Percentiles rank a stretch among this genome's conserved stretches.
Conservation (phyloP, 345 rosid genomes). For the Angophora floribunda region DNA sequence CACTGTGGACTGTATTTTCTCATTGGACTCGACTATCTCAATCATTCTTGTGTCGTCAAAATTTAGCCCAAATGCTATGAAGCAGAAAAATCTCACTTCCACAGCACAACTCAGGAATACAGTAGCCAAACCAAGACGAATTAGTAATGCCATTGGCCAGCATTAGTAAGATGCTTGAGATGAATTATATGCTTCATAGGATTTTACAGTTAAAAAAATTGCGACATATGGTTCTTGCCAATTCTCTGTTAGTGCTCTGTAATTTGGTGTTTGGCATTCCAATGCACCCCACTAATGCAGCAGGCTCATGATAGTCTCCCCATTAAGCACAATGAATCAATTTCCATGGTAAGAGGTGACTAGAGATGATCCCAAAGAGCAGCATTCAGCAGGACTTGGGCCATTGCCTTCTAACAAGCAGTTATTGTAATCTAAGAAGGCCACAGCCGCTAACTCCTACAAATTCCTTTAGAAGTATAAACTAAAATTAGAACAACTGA, state of each 20-base stretch:
- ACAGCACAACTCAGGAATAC: background rate
- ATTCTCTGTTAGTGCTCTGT: background rate
- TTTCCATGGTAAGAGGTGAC: background rate
- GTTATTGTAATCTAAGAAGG: background rate
- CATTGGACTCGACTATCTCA: background rate
- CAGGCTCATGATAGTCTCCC: background rate
- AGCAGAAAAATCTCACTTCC: background rate
- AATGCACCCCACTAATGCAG: background rate
- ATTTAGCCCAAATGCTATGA: background rate
- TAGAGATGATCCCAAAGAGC: background rate
- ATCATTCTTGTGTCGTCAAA: background rate
- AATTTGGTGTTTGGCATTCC: background rate
- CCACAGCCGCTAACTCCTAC: background rate
- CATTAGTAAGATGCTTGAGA: background rate
- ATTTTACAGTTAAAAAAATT: background rate
- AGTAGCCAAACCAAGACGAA: background rate
- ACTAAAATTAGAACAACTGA: background rate
- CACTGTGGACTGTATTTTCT: background rate
- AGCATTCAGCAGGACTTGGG: background rate
- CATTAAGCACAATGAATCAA: background rate
- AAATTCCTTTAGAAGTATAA: background rate
- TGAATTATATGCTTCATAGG: background rate
- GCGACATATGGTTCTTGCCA: background rate
- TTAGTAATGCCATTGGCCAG: background rate
- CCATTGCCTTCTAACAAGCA: background rate